Conservation (phyloP, 148 eudicot species). For the Fagopyrum tataricum region DNA sequence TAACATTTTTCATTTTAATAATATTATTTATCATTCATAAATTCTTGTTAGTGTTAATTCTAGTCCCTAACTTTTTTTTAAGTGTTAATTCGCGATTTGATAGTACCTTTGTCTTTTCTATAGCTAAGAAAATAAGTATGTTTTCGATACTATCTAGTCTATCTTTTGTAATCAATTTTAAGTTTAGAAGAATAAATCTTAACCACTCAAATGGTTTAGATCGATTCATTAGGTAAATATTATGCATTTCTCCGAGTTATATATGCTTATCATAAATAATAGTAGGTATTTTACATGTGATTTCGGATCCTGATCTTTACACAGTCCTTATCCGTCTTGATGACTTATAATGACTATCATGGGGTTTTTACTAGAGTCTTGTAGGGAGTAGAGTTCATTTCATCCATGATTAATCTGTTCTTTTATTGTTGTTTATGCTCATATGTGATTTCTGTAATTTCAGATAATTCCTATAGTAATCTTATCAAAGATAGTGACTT, state of each 20-base stretch:
- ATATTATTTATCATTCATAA: too few species aligned
- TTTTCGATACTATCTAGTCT: too few species aligned
- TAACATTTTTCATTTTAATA: too few species aligned
- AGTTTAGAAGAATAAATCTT: too few species aligned
- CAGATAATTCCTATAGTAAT: slow-evolving; percentile 45
- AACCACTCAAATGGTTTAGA: too few species aligned
- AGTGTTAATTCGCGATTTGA: too few species aligned
- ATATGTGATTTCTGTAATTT: background rate
- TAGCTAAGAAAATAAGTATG: too few species aligned
- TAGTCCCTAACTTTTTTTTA: too few species aligned
- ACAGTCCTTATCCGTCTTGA: background rate
- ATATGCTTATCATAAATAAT: background rate
- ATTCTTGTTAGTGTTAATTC: background rate
- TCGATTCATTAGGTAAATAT: too few species aligned
- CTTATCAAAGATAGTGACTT: slow-evolving; percentile 52
- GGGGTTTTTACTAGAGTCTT: background rate
- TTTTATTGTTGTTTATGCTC: background rate
- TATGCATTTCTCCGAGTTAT: too few species aligned
- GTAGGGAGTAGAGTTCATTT: background rate
- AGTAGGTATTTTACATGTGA: background rate
- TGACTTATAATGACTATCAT: background rate
- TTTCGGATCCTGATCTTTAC: background rate
- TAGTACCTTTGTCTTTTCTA: too few species aligned
- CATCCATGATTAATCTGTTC: background rate
- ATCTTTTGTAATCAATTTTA: too few species aligned